Conservation (phyloP, 768 basidiomycete species). For the Pisolithus marmoratus region DNA sequence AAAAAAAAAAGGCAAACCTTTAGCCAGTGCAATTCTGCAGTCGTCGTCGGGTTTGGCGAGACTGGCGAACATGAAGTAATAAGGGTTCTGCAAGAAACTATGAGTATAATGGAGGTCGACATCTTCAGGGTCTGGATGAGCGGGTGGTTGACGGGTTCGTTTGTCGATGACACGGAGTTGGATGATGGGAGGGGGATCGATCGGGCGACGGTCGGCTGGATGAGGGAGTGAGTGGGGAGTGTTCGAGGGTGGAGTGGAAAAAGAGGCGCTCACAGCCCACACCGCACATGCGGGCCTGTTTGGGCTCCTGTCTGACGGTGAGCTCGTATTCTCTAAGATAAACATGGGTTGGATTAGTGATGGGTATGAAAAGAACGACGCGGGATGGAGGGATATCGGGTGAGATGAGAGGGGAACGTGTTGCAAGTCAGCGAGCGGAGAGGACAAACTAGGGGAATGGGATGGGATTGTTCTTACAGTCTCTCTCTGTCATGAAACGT, state of each 20-base stretch:
- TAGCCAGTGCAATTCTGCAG: conserved; percentile 80
- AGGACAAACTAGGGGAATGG: conserved; percentile 6
- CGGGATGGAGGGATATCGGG: background rate
- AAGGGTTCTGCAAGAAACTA: conserved; percentile 81
- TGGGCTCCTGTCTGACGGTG: conserved; percentile 83
- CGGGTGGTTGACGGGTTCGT: conserved; percentile 27
- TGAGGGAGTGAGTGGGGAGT: background rate
- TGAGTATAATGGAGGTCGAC: conserved; percentile 41
- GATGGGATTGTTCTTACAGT: conserved; percentile 35
- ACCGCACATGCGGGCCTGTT: conserved; percentile 88
- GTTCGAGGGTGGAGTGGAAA: conserved; percentile 4
- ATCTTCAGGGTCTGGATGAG: conserved; percentile 28
- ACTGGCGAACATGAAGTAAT: conserved; percentile 94
- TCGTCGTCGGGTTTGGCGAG: conserved; percentile 87
- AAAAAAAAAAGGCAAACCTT: conserved; percentile 40
- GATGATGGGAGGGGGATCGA: conserved; percentile 96
- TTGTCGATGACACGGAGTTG: conserved; percentile 85
- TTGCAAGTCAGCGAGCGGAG: background rate
- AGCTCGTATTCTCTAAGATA: conserved; percentile 73
- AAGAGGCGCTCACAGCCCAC: conserved; percentile 69
- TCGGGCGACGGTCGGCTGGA: conserved; percentile 87
- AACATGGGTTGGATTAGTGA: conserved; percentile 6
- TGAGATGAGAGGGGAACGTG: background rate
- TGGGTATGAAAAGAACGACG: background rate
- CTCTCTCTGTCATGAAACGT: conserved; percentile 30